These are phyloP conservation scores for Coemansia javaensis DNA, from an alignment of 192 early-diverging fungal genomes.

Conservation along the genomic window DNA sequence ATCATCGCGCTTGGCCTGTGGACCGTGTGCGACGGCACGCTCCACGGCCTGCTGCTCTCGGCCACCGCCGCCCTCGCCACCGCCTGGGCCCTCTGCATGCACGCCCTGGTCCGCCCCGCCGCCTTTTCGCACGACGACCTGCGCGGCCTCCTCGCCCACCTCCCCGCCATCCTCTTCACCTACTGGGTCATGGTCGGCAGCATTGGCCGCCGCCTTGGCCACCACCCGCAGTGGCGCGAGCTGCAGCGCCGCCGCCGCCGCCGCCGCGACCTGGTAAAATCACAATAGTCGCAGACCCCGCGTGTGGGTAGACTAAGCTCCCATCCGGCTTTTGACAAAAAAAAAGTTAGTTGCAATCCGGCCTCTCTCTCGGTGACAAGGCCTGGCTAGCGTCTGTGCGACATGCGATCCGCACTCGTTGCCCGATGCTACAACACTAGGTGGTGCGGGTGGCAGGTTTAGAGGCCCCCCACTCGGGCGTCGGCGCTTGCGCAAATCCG, in stretches of 20 bases:
- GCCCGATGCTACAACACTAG: no score
- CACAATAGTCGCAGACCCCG: not conserved
- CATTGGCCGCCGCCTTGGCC: conserved; percentile 29
- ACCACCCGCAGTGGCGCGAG: conserved; percentile 21
- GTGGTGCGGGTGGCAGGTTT: no score
- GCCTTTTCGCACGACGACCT: conserved; percentile 38
- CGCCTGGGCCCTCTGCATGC: conserved; percentile 36
- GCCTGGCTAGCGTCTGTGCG: no score
- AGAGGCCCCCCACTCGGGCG: no score
- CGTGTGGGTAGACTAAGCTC: no score
- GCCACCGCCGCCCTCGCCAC: conserved; percentile 22
- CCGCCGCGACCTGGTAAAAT: not conserved
- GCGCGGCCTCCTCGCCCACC: conserved; percentile 27
- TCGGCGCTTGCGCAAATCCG: no score
- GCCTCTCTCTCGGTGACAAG: no score
- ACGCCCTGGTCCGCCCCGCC: conserved; percentile 19
- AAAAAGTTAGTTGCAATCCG: no score
- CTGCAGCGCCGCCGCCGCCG: not conserved
- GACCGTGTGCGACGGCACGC: conserved; percentile 43
- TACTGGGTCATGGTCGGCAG: conserved; percentile 47
- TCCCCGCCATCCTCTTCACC: conserved; percentile 44
- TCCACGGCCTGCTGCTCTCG: conserved; percentile 41
- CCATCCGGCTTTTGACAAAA: no score
- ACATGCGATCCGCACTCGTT: no score
- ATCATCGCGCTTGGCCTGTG: conserved; percentile 48